Evolutionary conservation across 2,329 filamentous ascomycete genomes (phyloP).

Genomic region (Cladobotryum mycophilum): DNA sequence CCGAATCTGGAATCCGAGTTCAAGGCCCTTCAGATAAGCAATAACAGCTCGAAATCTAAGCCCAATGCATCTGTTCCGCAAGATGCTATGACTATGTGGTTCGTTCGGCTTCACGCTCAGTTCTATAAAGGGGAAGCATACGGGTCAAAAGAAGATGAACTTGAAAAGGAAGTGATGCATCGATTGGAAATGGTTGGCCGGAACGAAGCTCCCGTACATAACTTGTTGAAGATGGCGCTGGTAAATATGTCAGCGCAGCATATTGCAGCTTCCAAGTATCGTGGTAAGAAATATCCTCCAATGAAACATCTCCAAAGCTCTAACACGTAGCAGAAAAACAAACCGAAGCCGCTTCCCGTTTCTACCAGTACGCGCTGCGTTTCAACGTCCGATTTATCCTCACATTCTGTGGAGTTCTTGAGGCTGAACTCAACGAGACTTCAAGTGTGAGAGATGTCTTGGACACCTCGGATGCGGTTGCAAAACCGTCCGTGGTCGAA

Average conservation of each 20-base stretch:
- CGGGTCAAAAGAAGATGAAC: constrained; percentile 61
- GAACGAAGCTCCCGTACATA: constrained; percentile 55
- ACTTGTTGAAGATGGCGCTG: constrained; percentile 72
- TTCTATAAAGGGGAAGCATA: constrained; percentile 71
- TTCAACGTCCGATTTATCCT: constrained; percentile 76
- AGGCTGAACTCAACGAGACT: constrained; percentile 53
- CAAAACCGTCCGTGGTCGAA: constrained; percentile 32
- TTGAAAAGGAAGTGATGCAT: constrained; percentile 79
- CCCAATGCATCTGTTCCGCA: constrained; percentile 44
- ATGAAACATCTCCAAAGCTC: not conserved
- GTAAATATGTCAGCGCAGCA: constrained; percentile 83
- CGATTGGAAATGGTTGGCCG: constrained; percentile 69
- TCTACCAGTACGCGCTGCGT: constrained; percentile 61
- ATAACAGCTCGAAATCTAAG: constrained; percentile 27
- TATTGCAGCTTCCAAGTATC: constrained; percentile 44
- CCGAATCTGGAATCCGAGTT: constrained; percentile 78
- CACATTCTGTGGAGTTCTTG: constrained; percentile 62
- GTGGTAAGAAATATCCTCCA: constrained; percentile 22
- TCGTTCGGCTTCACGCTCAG: constrained; percentile 77
- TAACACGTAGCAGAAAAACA: constrained; percentile 35
- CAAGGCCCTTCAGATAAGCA: constrained; percentile 40
- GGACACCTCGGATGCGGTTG: constrained; percentile 18
- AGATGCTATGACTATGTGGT: constrained; percentile 69
- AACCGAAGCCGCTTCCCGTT: constrained; percentile 38
- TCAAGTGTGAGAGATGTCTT: constrained; percentile 15